Evolutionary conservation across 2,329 filamentous ascomycete species (phyloP).

Genomic region (Ustilaginoidea virens): DNA sequence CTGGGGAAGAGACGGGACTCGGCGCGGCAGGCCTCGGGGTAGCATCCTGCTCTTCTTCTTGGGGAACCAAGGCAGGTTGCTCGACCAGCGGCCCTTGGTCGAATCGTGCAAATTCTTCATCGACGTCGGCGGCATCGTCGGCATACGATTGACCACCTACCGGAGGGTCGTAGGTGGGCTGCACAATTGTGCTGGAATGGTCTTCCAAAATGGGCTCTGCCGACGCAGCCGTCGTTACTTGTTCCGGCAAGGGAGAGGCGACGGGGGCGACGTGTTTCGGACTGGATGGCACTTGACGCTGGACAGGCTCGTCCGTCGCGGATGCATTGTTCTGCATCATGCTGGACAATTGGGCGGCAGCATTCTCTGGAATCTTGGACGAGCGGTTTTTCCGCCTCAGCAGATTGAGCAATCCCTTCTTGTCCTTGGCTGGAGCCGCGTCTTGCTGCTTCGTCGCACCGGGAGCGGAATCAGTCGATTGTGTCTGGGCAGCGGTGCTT

Average conservation of each 20-base stretch:
- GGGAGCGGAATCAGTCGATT: too few relatives aligned
- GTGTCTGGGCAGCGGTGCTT: too few relatives aligned
- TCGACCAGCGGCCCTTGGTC: slow-evolving; percentile 81
- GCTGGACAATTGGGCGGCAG: slow-evolving; percentile 32
- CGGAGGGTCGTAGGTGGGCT: slow-evolving; percentile 9
- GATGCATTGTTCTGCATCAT: slow-evolving; percentile 28
- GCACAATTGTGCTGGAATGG: slow-evolving; percentile 2
- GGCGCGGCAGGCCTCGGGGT: slow-evolving; percentile 36
- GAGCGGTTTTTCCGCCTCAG: slow-evolving; percentile 48
- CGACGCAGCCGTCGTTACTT: not conserved
- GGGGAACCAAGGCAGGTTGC: slow-evolving; percentile 68
- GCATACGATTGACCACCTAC: slow-evolving; percentile 33
- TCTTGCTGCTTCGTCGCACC: slow-evolving; percentile 36
- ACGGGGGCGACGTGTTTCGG: too few relatives aligned
- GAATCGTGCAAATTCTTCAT: slow-evolving; percentile 50
- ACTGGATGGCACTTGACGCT: too few relatives aligned
- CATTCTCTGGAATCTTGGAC: slow-evolving; percentile 40
- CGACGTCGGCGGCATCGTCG: slow-evolving; percentile 41
- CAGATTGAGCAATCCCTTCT: slow-evolving; percentile 43
- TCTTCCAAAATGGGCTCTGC: not conserved
- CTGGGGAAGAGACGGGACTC: too few relatives aligned
- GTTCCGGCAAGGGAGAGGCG: not conserved
- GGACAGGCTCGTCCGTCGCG: slow-evolving; percentile 8
- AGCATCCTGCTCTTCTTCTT: slow-evolving; percentile 34
- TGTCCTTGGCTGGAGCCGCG: slow-evolving; percentile 23